A percentile compares a stretch with the other conserved stretches of the same genome.
Evolutionary conservation across 2,329 filamentous ascomycete species (phyloP).

Genomic region (Scleromitrula shiraiana): DNA sequence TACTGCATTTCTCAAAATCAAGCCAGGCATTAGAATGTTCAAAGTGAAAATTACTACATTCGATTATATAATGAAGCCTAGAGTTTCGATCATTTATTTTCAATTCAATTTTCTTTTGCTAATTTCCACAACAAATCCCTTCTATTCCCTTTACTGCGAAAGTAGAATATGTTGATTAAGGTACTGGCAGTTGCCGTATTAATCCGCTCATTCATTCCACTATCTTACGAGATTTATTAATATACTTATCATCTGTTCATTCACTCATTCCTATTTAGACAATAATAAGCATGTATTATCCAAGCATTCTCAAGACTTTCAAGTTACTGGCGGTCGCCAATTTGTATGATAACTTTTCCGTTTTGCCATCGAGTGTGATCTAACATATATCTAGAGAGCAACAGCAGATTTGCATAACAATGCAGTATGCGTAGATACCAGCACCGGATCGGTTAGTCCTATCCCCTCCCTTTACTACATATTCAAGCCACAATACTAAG

Average conservation of each 20-base stretch:
- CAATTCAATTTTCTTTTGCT: background rate
- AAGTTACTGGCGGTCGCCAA: slow-evolving; percentile 1
- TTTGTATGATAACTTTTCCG: background rate
- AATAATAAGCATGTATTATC: background rate
- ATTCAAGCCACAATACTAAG: background rate
- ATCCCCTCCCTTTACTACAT: background rate
- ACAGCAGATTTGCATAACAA: background rate
- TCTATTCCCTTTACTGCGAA: background rate
- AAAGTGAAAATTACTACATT: background rate
- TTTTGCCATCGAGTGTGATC: no score
- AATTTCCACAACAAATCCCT: background rate
- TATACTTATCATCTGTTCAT: no score
- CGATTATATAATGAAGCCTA: background rate
- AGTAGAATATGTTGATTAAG: no score
- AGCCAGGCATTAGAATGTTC: background rate
- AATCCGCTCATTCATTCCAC: no score
- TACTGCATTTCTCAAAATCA: background rate
- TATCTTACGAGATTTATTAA: no score
- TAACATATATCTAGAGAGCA: background rate
- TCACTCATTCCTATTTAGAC: no score
- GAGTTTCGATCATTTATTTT: background rate
- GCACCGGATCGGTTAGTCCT: background rate
- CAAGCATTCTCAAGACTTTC: background rate
- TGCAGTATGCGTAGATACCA: background rate
- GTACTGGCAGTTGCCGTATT: no score